Evolutionary conservation across 2,329 filamentous ascomycete species (phyloP).

Genomic region (Fusarium sp.): DNA sequence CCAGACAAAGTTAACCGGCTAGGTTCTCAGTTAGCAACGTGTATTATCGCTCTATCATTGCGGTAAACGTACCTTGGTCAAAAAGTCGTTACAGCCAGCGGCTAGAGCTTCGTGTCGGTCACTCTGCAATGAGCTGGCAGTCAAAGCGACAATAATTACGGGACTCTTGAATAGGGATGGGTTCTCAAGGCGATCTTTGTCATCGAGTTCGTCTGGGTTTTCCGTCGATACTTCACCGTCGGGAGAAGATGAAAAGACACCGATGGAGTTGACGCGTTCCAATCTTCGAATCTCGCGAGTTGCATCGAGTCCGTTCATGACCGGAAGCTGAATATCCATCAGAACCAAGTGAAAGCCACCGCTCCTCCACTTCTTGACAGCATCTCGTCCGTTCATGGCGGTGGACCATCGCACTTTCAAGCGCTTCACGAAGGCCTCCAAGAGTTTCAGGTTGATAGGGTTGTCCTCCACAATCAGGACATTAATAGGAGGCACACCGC

Average conservation of each 20-base stretch:
- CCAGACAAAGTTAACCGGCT: constrained; percentile 99
- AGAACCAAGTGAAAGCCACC: constrained; percentile 96
- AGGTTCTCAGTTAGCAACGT: constrained; percentile 32
- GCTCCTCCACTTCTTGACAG: constrained; percentile 90
- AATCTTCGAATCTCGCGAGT: constrained; percentile 93
- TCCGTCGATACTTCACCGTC: constrained; percentile 63
- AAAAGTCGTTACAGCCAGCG: constrained; percentile 96
- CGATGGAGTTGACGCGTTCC: constrained; percentile 91
- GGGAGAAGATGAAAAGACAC: constrained; percentile 83
- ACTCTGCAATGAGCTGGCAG: constrained; percentile 92
- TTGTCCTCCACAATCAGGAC: constrained; percentile 99
- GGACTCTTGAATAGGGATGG: constrained; percentile 89
- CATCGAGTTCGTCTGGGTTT: constrained; percentile 63
- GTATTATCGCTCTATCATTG: not conserved
- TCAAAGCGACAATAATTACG: constrained; percentile 97
- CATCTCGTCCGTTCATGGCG: constrained; percentile 95
- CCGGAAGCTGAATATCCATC: constrained; percentile 98
- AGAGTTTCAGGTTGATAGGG: constrained; percentile 92
- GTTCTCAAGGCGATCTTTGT: constrained; percentile 77
- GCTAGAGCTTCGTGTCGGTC: constrained; percentile 95
- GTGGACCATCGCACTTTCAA: constrained; percentile 97
- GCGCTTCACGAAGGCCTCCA: constrained; percentile 96
- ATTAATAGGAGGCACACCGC: constrained; percentile 92
- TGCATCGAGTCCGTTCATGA: constrained; percentile 95
- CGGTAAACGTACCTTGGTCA: constrained; percentile 82